Base-by-base conservation (phyloP, 1,284 basidiomycete species). In the Thecaphora thlaspeos region DNA sequence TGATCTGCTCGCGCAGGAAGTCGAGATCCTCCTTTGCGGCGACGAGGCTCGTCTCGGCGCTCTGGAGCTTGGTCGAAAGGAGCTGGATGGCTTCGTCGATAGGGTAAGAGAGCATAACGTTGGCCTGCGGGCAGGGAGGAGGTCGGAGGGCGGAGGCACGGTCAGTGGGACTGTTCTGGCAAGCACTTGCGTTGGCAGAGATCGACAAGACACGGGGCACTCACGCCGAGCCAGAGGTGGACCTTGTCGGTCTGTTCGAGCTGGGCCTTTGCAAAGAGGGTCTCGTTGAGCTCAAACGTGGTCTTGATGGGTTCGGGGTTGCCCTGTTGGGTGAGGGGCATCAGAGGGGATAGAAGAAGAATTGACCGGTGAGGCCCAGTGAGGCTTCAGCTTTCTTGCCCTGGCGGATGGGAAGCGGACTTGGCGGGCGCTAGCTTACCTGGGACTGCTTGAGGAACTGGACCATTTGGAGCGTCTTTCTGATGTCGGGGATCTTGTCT, bases 101-200 rank as follows among this genome's bases (percentile, higher is more conserved):
- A 57, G 89, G 89, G 81, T 98, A 98, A 2, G 92, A 89, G 2
- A 98, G 83, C 94, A 98, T 97, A 2, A 94, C 91, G 83, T 89
- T 80, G 3, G 75, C 75, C 73, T 75, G 48, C n/a, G 17, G 18
- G 22, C 3, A 17, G 24, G 40, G 2, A 26, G 21, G 37, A 26
- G 24, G 15, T n/a, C n/a, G n/a, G n/a, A n/a, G n/a, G n/a, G n/a
- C n/a, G n/a, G n/a, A n/a, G n/a, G n/a, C n/a, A n/a, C n/a, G n/a
- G n/a, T n/a, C n/a, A n/a, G n/a, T n/a, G n/a, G n/a, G n/a, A n/a
- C n/a, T n/a, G n/a, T n/a, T n/a, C n/a, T n/a, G n/a, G n/a, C n/a
- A n/a, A n/a, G n/a, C n/a, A n/a, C n/a, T n/a, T n/a, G n/a, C n/a
- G n/a, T n/a, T n/a, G n/a, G n/a, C n/a, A n/a, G n/a, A n/a, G 28